Conservation (phyloP, 768 basidiomycete genomes). For the Boletus vinaceobasis region DNA sequence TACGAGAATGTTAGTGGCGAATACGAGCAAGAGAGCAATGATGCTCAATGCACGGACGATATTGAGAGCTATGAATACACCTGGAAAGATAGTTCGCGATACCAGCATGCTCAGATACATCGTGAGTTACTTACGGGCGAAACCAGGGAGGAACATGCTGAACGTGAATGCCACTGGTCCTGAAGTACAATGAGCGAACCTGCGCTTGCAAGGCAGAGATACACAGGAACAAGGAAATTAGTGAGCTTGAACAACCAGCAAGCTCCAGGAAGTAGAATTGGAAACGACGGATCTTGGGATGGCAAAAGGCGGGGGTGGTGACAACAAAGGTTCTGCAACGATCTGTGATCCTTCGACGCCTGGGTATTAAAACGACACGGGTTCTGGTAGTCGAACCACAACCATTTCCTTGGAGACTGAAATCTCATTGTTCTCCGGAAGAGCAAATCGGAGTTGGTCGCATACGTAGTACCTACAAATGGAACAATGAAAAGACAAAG, state of each 20-base stretch:
- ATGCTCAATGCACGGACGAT: slow-evolving; percentile 72
- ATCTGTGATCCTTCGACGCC: not conserved
- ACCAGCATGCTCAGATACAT: not conserved
- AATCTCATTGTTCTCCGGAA: slow-evolving; percentile 25
- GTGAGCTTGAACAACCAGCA: slow-evolving; percentile 27
- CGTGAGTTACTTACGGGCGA: slow-evolving; percentile 23
- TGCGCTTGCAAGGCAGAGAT: slow-evolving; percentile 16
- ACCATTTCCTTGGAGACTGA: slow-evolving; percentile 24
- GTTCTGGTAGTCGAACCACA: not conserved
- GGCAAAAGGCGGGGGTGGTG: not conserved
- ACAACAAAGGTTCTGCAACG: not conserved
- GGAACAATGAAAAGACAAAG: slow-evolving; percentile 23
- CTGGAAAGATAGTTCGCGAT: slow-evolving; percentile 21
- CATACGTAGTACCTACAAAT: slow-evolving; percentile 10
- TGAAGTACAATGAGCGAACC: slow-evolving; percentile 13
- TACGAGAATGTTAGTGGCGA: slow-evolving; percentile 69
- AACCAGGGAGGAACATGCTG: slow-evolving; percentile 25
- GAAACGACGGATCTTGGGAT: not conserved
- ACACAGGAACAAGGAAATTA: not conserved
- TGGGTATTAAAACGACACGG: not conserved
- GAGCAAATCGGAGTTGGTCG: slow-evolving; percentile 1
- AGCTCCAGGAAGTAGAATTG: slow-evolving; percentile 9
- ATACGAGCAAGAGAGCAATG: slow-evolving; percentile 74
- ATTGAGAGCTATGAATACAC: slow-evolving; percentile 74
- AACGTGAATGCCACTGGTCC: not conserved